These are phyloP conservation scores for Aspergillus ellipticus DNA, from an alignment of 495 filamentous ascomycete species.

Conservation along the genomic window DNA sequence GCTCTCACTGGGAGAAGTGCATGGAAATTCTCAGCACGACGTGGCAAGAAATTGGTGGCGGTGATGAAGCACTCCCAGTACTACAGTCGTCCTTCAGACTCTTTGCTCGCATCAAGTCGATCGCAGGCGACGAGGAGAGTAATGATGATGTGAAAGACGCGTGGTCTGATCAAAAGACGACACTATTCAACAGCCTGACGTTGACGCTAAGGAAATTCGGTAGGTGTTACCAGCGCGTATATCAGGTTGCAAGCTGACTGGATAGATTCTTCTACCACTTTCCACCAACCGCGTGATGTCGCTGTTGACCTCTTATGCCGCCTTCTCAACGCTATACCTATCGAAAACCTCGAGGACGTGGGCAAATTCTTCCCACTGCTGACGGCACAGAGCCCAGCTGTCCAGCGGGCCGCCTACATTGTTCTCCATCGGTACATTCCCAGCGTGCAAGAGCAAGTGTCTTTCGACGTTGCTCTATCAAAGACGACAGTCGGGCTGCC, in stretches of 20 bases:
- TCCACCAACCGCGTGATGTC: conserved; percentile 62
- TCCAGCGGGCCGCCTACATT: conserved; percentile 78
- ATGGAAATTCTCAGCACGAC: conserved; percentile 54
- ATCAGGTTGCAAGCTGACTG: conserved; percentile 12
- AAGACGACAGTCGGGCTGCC: conserved; percentile 65
- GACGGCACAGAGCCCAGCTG: conserved; percentile 65
- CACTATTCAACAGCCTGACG: conserved; percentile 54
- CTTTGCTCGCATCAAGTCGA: conserved; percentile 53
- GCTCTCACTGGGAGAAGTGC: conserved; percentile 73
- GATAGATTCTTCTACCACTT: conserved; percentile 46
- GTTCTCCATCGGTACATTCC: conserved; percentile 77
- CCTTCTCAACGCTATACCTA: conserved; percentile 55
- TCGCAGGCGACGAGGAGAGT: conserved; percentile 56
- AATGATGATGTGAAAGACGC: conserved; percentile 87
- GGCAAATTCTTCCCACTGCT: conserved; percentile 67
- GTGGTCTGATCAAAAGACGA: conserved; percentile 49
- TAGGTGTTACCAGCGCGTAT: conserved; percentile 16
- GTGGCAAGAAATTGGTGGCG: conserved; percentile 45
- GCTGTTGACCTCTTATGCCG: conserved; percentile 66
- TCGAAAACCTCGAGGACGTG: conserved; percentile 51
- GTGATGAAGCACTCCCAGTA: conserved; percentile 53
- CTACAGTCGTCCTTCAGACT: conserved; percentile 71
- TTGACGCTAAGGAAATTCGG: conserved; percentile 42
- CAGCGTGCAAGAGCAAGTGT: conserved; percentile 72
- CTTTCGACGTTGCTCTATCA: conserved; percentile 74